These are phyloP conservation scores for Fusarium sp. DNA, from an alignment of 2,329 filamentous ascomycete species.

Conservation along the genomic window DNA sequence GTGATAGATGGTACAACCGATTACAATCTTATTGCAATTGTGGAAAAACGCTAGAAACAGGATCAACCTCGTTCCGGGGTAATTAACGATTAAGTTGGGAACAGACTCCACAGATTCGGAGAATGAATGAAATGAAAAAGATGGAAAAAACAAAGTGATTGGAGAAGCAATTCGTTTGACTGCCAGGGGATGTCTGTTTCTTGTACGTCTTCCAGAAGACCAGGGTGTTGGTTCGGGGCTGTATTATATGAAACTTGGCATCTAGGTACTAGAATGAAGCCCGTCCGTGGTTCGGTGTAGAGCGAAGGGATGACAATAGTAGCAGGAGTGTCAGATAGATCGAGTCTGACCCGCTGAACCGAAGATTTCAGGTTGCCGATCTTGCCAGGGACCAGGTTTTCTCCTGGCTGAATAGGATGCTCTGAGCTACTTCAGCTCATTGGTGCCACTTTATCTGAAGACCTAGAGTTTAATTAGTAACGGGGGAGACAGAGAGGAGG, in stretches of 20 bases:
- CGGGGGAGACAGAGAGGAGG: slow-evolving; percentile 17
- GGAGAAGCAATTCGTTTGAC: slow-evolving; percentile 31
- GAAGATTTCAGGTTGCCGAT: slow-evolving; percentile 45
- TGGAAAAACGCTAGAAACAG: slow-evolving; percentile 22
- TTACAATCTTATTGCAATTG: slow-evolving; percentile 37
- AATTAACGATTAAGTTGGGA: slow-evolving; percentile 46
- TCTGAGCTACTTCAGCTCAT: slow-evolving; percentile 41
- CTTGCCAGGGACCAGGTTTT: slow-evolving; percentile 35
- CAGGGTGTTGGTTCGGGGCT: slow-evolving; percentile 30
- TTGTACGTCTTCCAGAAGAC: slow-evolving; percentile 41
- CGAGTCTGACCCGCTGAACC: slow-evolving; percentile 40
- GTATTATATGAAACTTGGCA: slow-evolving; percentile 33
- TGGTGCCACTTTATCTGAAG: slow-evolving; percentile 31
- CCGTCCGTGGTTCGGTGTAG: slow-evolving; percentile 36
- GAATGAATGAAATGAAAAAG: slow-evolving; percentile 17
- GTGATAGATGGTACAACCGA: slow-evolving; percentile 30
- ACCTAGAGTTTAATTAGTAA: slow-evolving; percentile 31
- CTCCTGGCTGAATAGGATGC: slow-evolving; percentile 22
- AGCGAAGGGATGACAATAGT: slow-evolving; percentile 29
- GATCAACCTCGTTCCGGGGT: slow-evolving; percentile 36
- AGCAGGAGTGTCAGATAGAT: slow-evolving; percentile 39
- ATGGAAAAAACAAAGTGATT: slow-evolving; percentile 28
- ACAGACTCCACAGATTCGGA: slow-evolving; percentile 16
- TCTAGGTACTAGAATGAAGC: slow-evolving; percentile 21
- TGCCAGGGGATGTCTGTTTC: slow-evolving; percentile 37